A percentile compares a stretch with the other conserved stretches of the same genome.
Evolutionary conservation across 1,139 yeast genomes (phyloP).

Genomic region (Pichia sp.): DNA sequence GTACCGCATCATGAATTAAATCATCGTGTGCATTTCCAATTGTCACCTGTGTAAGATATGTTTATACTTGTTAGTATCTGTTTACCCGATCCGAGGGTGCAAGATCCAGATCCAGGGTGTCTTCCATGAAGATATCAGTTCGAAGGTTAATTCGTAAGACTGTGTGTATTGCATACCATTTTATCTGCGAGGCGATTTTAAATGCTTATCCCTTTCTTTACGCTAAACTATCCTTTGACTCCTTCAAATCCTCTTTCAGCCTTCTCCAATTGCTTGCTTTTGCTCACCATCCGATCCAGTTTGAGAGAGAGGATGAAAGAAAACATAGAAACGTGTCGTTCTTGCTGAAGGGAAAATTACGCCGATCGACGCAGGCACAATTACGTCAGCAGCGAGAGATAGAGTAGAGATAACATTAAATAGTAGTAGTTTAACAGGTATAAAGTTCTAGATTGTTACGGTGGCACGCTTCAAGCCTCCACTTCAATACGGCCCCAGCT

Average conservation of each 20-base stretch:
- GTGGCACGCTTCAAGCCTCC: slow-evolving; percentile 22
- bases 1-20: slow-evolving; percentile 92
- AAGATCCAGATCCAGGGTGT: not conserved
- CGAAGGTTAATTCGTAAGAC: too few relatives aligned
- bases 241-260: not conserved
- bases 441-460: not conserved
- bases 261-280: not conserved
- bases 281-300: not conserved
- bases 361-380: not conserved
- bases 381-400: too few relatives aligned
- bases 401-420: too few relatives aligned
- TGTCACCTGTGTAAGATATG: slow-evolving; percentile 40
- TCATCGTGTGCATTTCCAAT: slow-evolving; percentile 83
- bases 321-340: not conserved
- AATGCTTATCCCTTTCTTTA: not conserved
- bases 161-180: not conserved
- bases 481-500: slow-evolving; percentile 40
- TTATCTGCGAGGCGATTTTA: not conserved
- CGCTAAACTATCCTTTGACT: not conserved
- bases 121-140: not conserved
- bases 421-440: not conserved
- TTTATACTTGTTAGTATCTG: slow-evolving; percentile 4
- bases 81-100: not conserved
- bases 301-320: not conserved
- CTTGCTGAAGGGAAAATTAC: not conserved